A percentile compares a stretch with the other conserved stretches of the same genome.
phyloP scores from a whole-genome alignment of 176 grass and related monocot genomes.

The Aegilops umbellulata region DNA sequence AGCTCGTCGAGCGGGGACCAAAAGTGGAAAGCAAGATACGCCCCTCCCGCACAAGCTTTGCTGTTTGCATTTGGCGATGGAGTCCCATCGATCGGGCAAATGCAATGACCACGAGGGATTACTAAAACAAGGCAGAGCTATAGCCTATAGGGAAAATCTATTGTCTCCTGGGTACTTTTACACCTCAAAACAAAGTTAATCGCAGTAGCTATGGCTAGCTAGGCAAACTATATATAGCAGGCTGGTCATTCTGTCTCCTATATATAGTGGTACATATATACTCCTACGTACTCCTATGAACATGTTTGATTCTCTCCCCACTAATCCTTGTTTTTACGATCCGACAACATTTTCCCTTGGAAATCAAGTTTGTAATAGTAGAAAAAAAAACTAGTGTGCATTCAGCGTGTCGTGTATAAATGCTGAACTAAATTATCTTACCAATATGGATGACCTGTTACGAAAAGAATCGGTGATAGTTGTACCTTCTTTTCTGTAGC shows the following conservation, averaged over 20 bases:
- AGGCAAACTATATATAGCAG: background rate
- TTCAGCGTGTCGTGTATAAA: background rate
- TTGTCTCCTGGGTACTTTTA: conserved; percentile 27
- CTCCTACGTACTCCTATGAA: background rate
- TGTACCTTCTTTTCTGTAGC: too few species aligned
- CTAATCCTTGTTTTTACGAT: background rate
- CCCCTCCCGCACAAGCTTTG: background rate
- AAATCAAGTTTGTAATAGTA: background rate
- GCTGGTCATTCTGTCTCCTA: background rate
- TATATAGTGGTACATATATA: background rate
- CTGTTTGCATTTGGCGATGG: background rate
- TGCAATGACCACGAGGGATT: background rate
- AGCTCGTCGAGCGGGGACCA: background rate
- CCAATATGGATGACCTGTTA: background rate
- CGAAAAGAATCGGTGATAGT: too few species aligned
- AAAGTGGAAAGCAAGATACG: conserved; percentile 54
- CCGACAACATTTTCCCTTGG: conserved; percentile 10
- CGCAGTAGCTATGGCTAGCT: background rate
- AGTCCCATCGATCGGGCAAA: conserved; percentile 1
- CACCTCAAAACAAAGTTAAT: conserved; percentile 14
- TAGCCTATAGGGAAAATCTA: background rate
- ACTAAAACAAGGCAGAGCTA: background rate
- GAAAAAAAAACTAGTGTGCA: background rate
- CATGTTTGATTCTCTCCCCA: conserved; percentile 25
- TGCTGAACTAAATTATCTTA: background rate